A percentile compares a stretch with the other conserved stretches of the same genome.
These are phyloP conservation scores for Emergomyces orientalis DNA, from an alignment of 2,329 filamentous ascomycete genomes.

Conservation along the genomic window DNA sequence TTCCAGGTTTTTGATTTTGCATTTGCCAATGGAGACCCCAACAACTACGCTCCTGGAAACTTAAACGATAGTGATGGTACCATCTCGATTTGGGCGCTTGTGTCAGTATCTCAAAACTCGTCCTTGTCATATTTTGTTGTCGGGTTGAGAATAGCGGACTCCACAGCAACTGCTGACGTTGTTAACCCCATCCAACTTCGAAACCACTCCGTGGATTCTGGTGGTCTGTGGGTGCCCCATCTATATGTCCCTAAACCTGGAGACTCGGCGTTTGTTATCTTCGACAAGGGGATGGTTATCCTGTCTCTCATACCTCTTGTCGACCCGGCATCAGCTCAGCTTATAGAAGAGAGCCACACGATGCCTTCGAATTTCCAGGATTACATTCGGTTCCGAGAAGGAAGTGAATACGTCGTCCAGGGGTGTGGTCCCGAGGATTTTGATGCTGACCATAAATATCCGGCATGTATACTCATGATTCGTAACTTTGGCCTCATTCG, in stretches of 20 bases:
- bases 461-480: constrained; percentile 46
- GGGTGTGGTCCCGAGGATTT: constrained; percentile 42
- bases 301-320: constrained; percentile 60
- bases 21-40: constrained; percentile 37
- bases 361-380: constrained; percentile 67
- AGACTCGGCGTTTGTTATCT: constrained; percentile 71
- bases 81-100: constrained; percentile 51
- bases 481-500: constrained; percentile 51
- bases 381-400: constrained; percentile 63
- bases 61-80: constrained; percentile 42
- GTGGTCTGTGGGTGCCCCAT: constrained; percentile 46
- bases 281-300: constrained; percentile 68
- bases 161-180: constrained; percentile 50
- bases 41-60: constrained; percentile 35
- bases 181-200: constrained; percentile 61
- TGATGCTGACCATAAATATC: constrained; percentile 29
- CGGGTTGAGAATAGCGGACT: constrained; percentile 55
- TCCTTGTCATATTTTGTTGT: constrained; percentile 62
- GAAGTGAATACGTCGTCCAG: constrained; percentile 41
- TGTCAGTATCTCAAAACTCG: constrained; percentile 46
- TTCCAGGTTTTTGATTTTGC: constrained; percentile 74
- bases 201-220: constrained; percentile 40
- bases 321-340: constrained; percentile 65
- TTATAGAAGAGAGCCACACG: constrained; percentile 57
- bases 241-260: constrained; percentile 70